Evolutionary conservation across 805 yeast species (phyloP), one percentile per base, ranked within the genome.

Genomic region (Saturnispora mendoncae): DNA sequence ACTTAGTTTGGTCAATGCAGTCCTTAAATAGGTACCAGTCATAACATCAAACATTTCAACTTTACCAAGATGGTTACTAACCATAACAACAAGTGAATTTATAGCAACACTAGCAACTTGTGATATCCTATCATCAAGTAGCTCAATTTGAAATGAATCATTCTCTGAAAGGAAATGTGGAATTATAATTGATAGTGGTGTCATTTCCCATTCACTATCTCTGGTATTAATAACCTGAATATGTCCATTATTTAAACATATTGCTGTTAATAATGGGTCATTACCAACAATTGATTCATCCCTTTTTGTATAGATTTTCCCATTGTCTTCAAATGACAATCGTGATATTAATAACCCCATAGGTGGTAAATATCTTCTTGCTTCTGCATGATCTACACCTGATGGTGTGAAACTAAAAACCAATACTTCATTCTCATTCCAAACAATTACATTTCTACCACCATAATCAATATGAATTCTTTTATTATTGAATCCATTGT

Each of bases 191-290:
- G 44, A 24, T 1, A 45, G 34, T 6, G 62, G 57, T 18, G 28
- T 37, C 14, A 53, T 41, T 14, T 41, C 40, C 35, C 47, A 55
- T 10, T 50, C 48, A 10, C 48, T 33, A 9, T 47, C 48, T 40
- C 80, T 56, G 2, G 70, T 57, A 44, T 72, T 66, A 57, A 71
- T 57, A 1, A 71, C 60, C 1, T 66, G 50, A 4, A 72, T 68
- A 12, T 60, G 53, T 14, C 69, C 69, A 26, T 67, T 66, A 27
- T 59, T 57, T 31, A 71, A 48, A 7, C 67, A 56, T 31, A 68
- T 33, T 0, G 55, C 63, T 37, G 57, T 34, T 15, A 56, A 23
- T 30, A 59, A 45, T 3, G 61, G 53, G 42, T 60, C 64, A 3
- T 49, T 43, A 6, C 64, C 65, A 14, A 55, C 61, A 3, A 55